These are phyloP conservation scores for Nakazawaea peltata DNA, from an alignment of 805 yeast species.

Conservation along the genomic window DNA sequence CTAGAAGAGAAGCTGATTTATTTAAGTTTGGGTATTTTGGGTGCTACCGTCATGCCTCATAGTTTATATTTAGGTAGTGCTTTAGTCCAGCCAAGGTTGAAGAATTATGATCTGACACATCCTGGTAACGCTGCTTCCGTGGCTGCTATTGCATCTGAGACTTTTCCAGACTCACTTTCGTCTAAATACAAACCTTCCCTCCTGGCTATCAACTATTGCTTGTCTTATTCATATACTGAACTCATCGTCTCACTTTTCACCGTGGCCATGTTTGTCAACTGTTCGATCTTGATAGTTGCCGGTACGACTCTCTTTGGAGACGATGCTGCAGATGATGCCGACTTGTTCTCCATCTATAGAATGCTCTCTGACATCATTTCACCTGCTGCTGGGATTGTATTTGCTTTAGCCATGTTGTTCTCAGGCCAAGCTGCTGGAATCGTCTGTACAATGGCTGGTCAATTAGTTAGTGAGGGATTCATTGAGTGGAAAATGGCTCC, in stretches of 20 bases:
- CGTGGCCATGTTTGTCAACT: slow-evolving; percentile 75
- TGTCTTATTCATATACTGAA: slow-evolving; percentile 63
- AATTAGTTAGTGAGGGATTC: slow-evolving; percentile 83
- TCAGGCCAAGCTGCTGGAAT: slow-evolving; percentile 85
- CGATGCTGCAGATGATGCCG: slow-evolving; percentile 60
- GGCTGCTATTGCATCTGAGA: slow-evolving; percentile 8
- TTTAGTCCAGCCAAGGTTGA: slow-evolving; percentile 37
- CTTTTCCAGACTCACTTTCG: slow-evolving; percentile 24
- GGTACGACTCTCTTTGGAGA: slow-evolving; percentile 68
- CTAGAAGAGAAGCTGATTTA: slow-evolving; percentile 63
- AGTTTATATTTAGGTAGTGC: slow-evolving; percentile 41
- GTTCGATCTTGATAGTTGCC: slow-evolving; percentile 69
- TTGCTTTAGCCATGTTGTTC: slow-evolving; percentile 70
- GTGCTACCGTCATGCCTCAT: slow-evolving; percentile 47
- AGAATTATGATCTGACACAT: slow-evolving; percentile 33
- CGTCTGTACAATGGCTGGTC: slow-evolving; percentile 86
- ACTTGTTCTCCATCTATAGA: slow-evolving; percentile 62
- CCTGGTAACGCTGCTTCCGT: background rate
- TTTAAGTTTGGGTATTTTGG: slow-evolving; percentile 72
- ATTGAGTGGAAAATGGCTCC: slow-evolving; percentile 71
- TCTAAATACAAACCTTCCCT: slow-evolving; percentile 57
- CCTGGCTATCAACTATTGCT: slow-evolving; percentile 57
- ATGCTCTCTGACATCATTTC: slow-evolving; percentile 50
- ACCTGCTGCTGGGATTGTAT: slow-evolving; percentile 69
- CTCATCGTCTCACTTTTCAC: slow-evolving; percentile 59